These are phyloP conservation scores for Aspergillus homomorphus DNA, from an alignment of 495 filamentous ascomycete genomes.

Conservation along the genomic window DNA sequence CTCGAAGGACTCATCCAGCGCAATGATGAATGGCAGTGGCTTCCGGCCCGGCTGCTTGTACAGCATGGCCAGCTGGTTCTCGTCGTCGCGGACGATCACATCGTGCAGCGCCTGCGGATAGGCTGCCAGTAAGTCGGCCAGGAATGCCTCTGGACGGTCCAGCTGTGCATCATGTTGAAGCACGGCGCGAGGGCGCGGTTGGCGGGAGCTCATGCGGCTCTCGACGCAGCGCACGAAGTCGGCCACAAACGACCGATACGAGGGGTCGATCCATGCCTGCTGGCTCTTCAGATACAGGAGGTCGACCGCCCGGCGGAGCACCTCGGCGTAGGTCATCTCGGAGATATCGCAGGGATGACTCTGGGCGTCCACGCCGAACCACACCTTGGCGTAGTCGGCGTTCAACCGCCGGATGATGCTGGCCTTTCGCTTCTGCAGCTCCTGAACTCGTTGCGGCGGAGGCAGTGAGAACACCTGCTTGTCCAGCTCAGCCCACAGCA, in stretches of 20 bases:
- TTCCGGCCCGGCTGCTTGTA: background rate
- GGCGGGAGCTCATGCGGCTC: too few species aligned
- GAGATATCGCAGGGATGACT: slow-evolving; percentile 28
- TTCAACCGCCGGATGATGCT: slow-evolving; percentile 35
- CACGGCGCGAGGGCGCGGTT: too few species aligned
- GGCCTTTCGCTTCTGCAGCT: slow-evolving; percentile 20
- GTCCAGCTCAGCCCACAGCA: slow-evolving; percentile 39
- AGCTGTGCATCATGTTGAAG: too few species aligned
- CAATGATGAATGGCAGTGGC: background rate
- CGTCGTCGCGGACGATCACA: background rate
- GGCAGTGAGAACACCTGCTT: slow-evolving; percentile 32
- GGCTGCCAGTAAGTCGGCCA: too few species aligned
- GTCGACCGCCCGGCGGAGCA: slow-evolving; percentile 28
- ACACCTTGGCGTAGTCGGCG: slow-evolving; percentile 35
- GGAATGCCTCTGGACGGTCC: too few species aligned
- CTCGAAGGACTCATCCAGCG: slow-evolving; percentile 1
- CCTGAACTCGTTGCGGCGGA: slow-evolving; percentile 20
- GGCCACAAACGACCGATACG: slow-evolving; percentile 15
- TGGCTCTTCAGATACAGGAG: slow-evolving; percentile 35
- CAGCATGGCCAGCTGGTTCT: background rate
- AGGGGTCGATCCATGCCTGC: slow-evolving; percentile 36
- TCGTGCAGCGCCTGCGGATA: background rate
- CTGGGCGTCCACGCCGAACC: slow-evolving; percentile 31
- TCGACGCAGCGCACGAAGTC: too few species aligned
- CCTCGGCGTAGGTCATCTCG: slow-evolving; percentile 40